Evolutionary conservation across 2,329 filamentous ascomycete genomes (phyloP), one percentile per base, ranked within the genome.

Genomic region (Neofusicoccum kwambonambiense): DNA sequence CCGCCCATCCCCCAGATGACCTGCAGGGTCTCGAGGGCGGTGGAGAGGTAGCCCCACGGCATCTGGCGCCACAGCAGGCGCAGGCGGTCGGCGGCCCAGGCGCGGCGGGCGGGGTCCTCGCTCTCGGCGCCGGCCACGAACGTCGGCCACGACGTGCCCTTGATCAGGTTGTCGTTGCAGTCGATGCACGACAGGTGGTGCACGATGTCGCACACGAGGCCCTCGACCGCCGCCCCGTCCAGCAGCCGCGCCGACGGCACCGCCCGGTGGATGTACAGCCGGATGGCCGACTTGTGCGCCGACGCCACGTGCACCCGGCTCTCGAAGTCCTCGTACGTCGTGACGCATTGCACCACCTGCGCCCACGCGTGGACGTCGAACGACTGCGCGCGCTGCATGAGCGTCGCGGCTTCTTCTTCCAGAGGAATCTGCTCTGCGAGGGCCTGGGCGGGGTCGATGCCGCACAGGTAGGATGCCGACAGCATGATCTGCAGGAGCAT

Each of bases 71-170:
- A 78, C 2, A 77, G 65, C 7, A 68, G 67, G n/a, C 74, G 70
- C 15, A 78, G 67, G 2, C 82, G 80, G 60, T 81, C 76, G 70
- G 85, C 75, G n/a, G 83, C 79, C 84, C 84, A 86, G 3, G 74
- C 76, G 44, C 84, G 77, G 64, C 81, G 81, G 41, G 77, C 74
- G 0, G 75, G 72, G 62, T 84, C 79, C 47, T 79, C 78, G 3
- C 83, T 82, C 69, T 87, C 85, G 0, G 84, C 84, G 1, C 85
- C 85, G 2, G 83, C 83, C 35, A 87, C 80, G 67, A 87, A 87
- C 0, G 84, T 78, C 1, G 85, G 84, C 85, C 85, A 87, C n/a
- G 82, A 82, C 2, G 84, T 86, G 7, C 83, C 85, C 70, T 86
- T 87, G 76, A 86, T 87, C 47, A 86, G 79, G 6, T 81, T 79